These are phyloP conservation scores for Pseudogymnoascus sp. DNA, from an alignment of 2,329 filamentous ascomycete genomes.

Conservation along the genomic window DNA sequence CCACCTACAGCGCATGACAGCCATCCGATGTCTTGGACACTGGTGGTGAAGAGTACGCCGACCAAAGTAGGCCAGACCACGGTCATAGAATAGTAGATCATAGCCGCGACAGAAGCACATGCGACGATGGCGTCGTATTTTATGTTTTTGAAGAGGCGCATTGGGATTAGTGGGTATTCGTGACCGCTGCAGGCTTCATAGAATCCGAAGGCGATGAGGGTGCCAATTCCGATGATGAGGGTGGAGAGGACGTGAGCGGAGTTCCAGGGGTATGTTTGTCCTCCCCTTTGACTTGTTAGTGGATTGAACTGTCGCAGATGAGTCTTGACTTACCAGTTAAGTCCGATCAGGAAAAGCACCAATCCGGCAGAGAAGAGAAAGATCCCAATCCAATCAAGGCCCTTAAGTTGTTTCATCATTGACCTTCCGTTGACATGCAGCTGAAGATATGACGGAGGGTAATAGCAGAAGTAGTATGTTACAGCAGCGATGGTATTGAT, in stretches of 20 bases:
- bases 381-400: conserved; percentile 40
- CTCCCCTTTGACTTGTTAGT: conserved; percentile 24
- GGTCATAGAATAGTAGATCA: conserved; percentile 29
- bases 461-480: conserved; percentile 38
- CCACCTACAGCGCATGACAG: conserved; percentile 15
- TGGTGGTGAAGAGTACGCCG: conserved; percentile 12
- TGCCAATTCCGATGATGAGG: conserved; percentile 16
- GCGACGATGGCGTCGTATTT: conserved; percentile 27
- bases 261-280: conserved; percentile 35
- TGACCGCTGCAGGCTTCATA: conserved; percentile 36
- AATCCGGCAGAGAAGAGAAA: conserved; percentile 34
- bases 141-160: conserved; percentile 29
- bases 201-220: conserved; percentile 34
- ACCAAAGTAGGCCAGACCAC: conserved; percentile 26
- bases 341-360: conserved; percentile 35
- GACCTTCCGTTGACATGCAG: conserved; percentile 32
- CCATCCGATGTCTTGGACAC: conserved; percentile 11
- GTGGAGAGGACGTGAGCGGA: conserved; percentile 30
- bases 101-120: conserved; percentile 26
- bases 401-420: conserved; percentile 31
- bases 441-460: conserved; percentile 37
- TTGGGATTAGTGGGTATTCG: conserved; percentile 30
- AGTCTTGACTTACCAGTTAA: conserved; percentile 26
- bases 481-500: conserved; percentile 32
- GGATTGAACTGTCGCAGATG: too few species aligned